Evolutionary conservation across 306 rosid species (phyloP).

Genomic region (Dryas drummondii): DNA sequence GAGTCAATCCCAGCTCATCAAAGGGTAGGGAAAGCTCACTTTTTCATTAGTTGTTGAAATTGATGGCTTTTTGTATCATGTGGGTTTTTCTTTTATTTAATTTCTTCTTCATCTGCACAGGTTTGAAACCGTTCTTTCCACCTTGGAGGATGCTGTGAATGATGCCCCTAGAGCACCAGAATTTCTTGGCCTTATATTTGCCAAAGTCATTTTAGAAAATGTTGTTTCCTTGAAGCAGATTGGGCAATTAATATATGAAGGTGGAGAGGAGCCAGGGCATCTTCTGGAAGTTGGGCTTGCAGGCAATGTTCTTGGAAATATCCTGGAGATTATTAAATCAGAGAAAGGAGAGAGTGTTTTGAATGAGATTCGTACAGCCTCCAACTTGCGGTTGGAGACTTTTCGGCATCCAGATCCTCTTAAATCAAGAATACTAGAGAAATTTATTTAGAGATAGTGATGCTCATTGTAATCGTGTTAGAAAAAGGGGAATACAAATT

Average conservation of each 20-base stretch:
- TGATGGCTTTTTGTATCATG: not conserved
- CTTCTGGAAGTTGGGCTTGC: conserved; percentile 70
- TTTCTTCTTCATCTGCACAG: conserved; percentile 35
- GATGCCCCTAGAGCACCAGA: conserved; percentile 91
- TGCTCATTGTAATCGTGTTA: conserved; percentile 56
- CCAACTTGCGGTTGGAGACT: conserved; percentile 59
- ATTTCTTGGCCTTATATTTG: conserved; percentile 70
- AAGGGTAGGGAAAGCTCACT: conserved; percentile 54
- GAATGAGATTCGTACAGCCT: conserved; percentile 38
- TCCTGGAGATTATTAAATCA: conserved; percentile 54
- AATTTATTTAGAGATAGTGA: conserved; percentile 64
- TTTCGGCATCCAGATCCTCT: conserved; percentile 58
- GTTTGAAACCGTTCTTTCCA: conserved; percentile 60
- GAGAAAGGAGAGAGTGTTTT: conserved; percentile 64
- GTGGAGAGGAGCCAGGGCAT: conserved; percentile 75
- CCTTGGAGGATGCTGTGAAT: conserved; percentile 75
- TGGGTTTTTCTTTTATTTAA: not conserved
- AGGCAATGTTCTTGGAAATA: conserved; percentile 70
- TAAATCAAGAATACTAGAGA: conserved; percentile 60
- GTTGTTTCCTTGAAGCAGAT: conserved; percentile 58
- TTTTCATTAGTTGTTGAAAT: not conserved
- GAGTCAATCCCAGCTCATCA: conserved; percentile 56
- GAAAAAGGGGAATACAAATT: conserved; percentile 23
- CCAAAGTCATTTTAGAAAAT: conserved; percentile 46
- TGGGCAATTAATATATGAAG: conserved; percentile 50